Evolutionary conservation across 805 yeast species (phyloP), one percentile per base, ranked within the genome.

Genomic region (Cyberlindnera veronae): DNA sequence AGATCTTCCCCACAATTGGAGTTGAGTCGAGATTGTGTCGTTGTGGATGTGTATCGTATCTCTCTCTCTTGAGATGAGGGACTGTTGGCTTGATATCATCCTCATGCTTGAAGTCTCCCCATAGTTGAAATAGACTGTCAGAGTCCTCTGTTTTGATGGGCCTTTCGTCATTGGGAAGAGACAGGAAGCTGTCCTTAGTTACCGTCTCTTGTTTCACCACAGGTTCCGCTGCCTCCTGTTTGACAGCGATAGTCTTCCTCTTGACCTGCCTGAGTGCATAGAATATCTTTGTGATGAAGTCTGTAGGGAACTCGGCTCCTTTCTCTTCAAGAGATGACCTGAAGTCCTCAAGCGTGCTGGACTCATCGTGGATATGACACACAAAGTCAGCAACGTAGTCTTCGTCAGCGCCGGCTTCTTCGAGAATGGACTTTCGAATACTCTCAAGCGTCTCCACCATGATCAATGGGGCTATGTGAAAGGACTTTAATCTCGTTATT

Each of bases 301-400:
- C 50, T 4, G 46, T 48, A 0, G 69, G 55, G 39, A 67, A 61
- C 5, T 67, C 74, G 27, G 73, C 72, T 5, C 76, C 79, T 40
- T 67, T 58, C 13, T 66, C 73, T 5, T 55, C 52, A 17, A 77
- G 53, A 5, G 60, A 62, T 13, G 49, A 32, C 16, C 56, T 54
- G 48, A 78, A 74, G 11, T 63, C 65, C 6, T 50, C 50, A 2
- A 57, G 42, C 14, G 61, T 55, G 3, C 44, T 22, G 3, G 72
- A 60, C 17, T 58, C 54, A 2, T 49, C 47, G 44, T 64, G 64
- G 8, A 77, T 49, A 41, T 67, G 65, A 12, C 68, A 42, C 5
- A 78, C 58, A 49, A 70, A 75, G 43, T 72, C 75, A 1, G 77
- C 72, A 17, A 75, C 62, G 6, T 66, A 60, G 27, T 56, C 59